Percentiles rank a stretch among this genome's conserved stretches.
Evolutionary conservation across 2,329 filamentous ascomycete species (phyloP).

Genomic region (Verticillium nubilum): DNA sequence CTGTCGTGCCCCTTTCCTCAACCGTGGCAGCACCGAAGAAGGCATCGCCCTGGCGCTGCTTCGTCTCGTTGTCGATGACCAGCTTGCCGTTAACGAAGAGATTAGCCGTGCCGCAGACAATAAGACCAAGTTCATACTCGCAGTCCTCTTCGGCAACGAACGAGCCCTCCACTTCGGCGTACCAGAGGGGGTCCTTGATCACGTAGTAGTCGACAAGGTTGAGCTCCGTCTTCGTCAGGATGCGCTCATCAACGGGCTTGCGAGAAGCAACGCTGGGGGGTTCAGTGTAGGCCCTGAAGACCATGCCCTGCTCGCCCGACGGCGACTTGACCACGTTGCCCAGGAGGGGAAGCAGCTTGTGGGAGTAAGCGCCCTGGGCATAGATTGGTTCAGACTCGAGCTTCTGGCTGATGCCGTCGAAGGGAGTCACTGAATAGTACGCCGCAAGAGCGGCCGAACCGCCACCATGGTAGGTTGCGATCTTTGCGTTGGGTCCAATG

Average conservation of each 20-base stretch:
- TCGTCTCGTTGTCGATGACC: constrained; percentile 60
- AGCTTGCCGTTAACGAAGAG: constrained; percentile 57
- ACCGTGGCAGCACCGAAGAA: constrained; percentile 62
- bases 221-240: constrained; percentile 42
- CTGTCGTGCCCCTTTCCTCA: constrained; percentile 55
- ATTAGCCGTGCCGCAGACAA: constrained; percentile 61
- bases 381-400: constrained; percentile 39
- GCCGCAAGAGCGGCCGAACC: constrained; percentile 56
- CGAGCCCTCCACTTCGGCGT: constrained; percentile 55
- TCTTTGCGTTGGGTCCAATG: constrained; percentile 52
- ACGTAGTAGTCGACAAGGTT: constrained; percentile 45
- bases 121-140: constrained; percentile 60
- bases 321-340: constrained; percentile 44
- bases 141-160: constrained; percentile 56
- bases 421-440: constrained; percentile 67
- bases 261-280: constrained; percentile 42
- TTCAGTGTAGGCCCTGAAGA: constrained; percentile 58
- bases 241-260: constrained; percentile 43
- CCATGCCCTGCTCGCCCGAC: constrained; percentile 52
- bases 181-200: constrained; percentile 47
- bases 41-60: constrained; percentile 54
- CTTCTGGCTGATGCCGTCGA: constrained; percentile 61
- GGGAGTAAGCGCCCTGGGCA: constrained; percentile 57
- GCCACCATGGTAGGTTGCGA: constrained; percentile 55
- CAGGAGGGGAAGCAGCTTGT: constrained; percentile 57